Conservation (phyloP, 2,329 filamentous ascomycete species). For the Esteya vermicola region DNA sequence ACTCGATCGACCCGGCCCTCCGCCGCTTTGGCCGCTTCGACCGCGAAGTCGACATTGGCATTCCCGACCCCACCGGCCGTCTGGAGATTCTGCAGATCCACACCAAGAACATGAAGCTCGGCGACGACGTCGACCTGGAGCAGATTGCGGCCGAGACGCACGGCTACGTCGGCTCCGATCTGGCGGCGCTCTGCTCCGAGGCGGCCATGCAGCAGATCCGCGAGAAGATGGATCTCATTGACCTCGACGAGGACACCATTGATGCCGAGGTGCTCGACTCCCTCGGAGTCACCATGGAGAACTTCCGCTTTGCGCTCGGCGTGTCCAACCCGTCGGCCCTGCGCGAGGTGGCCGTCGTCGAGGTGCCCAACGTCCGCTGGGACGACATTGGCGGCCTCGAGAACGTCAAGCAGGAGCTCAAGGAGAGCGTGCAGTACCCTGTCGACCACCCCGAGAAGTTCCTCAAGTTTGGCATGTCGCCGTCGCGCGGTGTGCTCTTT, state of each 20-base stretch:
- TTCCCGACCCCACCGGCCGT: constrained; percentile 93
- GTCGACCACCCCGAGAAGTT: constrained; percentile 99
- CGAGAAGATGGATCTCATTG: constrained; percentile 99
- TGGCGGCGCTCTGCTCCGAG: constrained; percentile 95
- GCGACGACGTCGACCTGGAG: constrained; percentile 90
- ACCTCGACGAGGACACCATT: constrained; percentile 97
- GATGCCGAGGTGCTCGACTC: constrained; percentile 97
- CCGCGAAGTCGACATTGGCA: constrained; percentile 95
- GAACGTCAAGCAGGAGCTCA: constrained; percentile 97
- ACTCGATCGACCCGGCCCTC: constrained; percentile 95
- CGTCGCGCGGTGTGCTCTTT: constrained; percentile 95
- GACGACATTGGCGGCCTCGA: constrained; percentile 98
- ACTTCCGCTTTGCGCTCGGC: constrained; percentile 97
- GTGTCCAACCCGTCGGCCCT: constrained; percentile 98
- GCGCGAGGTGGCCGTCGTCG: constrained; percentile 95
- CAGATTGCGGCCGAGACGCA: constrained; percentile 95
- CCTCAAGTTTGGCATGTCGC: constrained; percentile 98
- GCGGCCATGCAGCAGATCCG: constrained; percentile 99
- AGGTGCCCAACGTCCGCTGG: constrained; percentile 98
- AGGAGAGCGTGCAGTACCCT: constrained; percentile 96
- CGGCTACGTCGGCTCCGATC: constrained; percentile 96
- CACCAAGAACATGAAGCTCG: constrained; percentile 99
- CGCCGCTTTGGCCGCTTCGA: constrained; percentile 98
- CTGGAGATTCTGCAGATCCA: constrained; percentile 98
- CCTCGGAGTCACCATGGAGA: constrained; percentile 97